Evolutionary conservation across 495 filamentous ascomycete genomes (phyloP).

Genomic region (Penicillium atrosanguineum): DNA sequence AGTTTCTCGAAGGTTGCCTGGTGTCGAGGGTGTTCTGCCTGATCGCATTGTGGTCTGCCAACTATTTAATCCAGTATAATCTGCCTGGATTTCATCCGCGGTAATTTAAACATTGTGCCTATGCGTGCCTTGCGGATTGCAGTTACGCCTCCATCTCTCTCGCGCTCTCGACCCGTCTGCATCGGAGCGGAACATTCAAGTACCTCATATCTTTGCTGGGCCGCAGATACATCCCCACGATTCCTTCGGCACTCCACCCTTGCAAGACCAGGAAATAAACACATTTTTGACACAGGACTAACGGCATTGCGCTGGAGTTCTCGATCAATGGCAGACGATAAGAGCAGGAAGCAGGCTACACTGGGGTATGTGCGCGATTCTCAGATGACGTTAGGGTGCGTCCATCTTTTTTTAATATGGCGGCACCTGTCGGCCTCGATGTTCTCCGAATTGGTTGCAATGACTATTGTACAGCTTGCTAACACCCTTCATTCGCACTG

Average conservation of each 20-base stretch:
- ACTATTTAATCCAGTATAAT: conserved; percentile 5
- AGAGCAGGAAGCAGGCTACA: conserved; percentile 72
- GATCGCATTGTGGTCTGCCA: neutral
- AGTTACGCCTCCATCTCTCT: conserved; percentile 21
- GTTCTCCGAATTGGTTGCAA: neutral
- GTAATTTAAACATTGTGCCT: conserved; percentile 9
- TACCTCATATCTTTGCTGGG: neutral
- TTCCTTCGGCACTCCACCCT: neutral
- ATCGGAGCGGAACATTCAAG: neutral
- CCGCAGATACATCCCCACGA: neutral
- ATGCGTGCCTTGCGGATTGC: conserved; percentile 27
- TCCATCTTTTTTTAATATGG: conserved; percentile 16
- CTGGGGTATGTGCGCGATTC: conserved; percentile 85
- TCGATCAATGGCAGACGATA: conserved; percentile 38
- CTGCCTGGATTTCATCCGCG: neutral
- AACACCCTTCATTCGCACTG: neutral
- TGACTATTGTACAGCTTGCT: neutral
- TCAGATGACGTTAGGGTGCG: conserved; percentile 83
- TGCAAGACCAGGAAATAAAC: neutral
- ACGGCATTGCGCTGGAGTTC: conserved; percentile 1
- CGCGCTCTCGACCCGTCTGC: conserved; percentile 11
- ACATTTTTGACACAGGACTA: neutral
- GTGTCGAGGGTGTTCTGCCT: conserved; percentile 11
- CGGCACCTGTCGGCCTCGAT: neutral
- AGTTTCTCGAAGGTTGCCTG: conserved; percentile 8